Evolutionary conservation across 495 filamentous ascomycete genomes (phyloP).

Genomic region (Aspergillus wentii): DNA sequence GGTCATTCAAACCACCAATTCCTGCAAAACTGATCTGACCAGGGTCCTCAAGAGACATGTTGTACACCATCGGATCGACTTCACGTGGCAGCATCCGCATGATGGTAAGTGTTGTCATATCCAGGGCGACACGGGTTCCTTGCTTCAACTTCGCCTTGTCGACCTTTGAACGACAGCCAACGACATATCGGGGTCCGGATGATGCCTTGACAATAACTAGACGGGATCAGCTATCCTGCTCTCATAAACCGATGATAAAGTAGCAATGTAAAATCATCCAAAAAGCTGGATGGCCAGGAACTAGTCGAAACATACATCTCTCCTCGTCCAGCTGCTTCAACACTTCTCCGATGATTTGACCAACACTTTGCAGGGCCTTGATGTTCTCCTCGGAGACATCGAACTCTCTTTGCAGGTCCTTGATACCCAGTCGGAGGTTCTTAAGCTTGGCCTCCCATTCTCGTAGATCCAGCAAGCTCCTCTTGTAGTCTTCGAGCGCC

Average conservation of each 20-base stretch:
- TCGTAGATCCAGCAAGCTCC: conserved; percentile 89
- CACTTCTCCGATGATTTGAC: conserved; percentile 98
- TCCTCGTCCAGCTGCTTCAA: conserved; percentile 98
- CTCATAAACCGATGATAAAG: too few relatives aligned
- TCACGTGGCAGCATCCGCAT: conserved; percentile 99
- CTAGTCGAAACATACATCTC: conserved; percentile 73
- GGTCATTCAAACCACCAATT: conserved; percentile 97
- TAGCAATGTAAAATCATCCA: too few relatives aligned
- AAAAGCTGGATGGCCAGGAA: too few relatives aligned
- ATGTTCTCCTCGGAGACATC: conserved; percentile 99
- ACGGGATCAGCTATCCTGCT: conserved; percentile 13
- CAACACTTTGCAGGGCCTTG: conserved; percentile 98
- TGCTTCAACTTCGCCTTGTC: conserved; percentile 96
- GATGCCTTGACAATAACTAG: conserved; percentile 84
- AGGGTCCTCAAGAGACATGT: conserved; percentile 98
- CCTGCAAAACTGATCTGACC: conserved; percentile 98
- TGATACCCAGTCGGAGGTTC: conserved; percentile 85
- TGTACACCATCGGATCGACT: conserved; percentile 98
- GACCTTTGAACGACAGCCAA: conserved; percentile 97
- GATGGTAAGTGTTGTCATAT: conserved; percentile 99
- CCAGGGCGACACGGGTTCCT: conserved; percentile 94
- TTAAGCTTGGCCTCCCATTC: conserved; percentile 99
- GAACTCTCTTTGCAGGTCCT: conserved; percentile 88
- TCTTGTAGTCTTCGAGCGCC: conserved; percentile 84
- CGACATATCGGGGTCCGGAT: conserved; percentile 95